These are phyloP conservation scores for Agrocybe chaxingu DNA, from an alignment of 768 basidiomycete species.

Conservation along the genomic window DNA sequence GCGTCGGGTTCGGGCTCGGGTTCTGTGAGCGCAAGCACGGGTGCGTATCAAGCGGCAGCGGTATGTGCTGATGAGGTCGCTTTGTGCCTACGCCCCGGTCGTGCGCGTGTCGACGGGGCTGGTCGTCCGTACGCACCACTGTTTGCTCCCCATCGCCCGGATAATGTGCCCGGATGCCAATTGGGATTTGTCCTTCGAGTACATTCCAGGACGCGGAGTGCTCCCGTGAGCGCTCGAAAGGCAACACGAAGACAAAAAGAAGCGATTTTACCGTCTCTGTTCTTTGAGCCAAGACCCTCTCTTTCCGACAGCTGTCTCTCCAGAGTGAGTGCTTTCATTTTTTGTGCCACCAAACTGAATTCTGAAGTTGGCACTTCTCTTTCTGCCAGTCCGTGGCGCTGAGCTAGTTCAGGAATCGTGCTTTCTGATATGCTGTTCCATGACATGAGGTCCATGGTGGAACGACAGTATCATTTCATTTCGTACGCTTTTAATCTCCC, in stretches of 20 bases:
- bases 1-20: neutral
- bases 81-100: no score
- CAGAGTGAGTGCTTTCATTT: no score
- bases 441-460: no score
- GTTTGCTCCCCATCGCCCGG: neutral
- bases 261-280: neutral
- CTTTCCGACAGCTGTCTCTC: neutral
- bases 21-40: neutral
- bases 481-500: neutral
- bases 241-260: neutral
- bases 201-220: no score
- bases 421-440: no score
- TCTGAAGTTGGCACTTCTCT: no score
- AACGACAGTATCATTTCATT: no score
- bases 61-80: neutral
- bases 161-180: neutral
- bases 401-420: no score
- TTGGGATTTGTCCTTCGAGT: no score
- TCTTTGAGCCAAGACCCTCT: neutral
- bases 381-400: no score
- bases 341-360: no score
- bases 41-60: constrained; percentile 1
- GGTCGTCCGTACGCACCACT: neutral
- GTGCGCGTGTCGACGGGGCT: neutral
- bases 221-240: neutral